These are phyloP conservation scores for Sporothrix inflata DNA, from an alignment of 2,329 filamentous ascomycete genomes.

Conservation along the genomic window DNA sequence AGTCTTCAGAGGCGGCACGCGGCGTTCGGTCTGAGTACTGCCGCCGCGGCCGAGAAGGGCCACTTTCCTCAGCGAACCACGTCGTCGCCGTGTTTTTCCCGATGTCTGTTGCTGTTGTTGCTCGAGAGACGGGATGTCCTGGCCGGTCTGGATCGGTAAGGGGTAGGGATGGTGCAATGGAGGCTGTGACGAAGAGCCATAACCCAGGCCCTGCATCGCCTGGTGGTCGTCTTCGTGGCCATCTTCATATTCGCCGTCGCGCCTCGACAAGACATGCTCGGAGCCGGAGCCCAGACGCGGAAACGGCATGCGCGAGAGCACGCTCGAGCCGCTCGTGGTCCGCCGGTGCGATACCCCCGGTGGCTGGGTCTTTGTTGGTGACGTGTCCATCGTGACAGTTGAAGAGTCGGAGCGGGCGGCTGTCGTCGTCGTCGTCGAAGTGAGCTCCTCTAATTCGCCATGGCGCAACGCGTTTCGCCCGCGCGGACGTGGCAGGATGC, in stretches of 20 bases:
- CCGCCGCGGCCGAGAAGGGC: constrained; percentile 77
- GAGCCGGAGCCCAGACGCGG: constrained; percentile 11
- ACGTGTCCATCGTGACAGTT: not conserved
- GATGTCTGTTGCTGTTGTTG: constrained; percentile 46
- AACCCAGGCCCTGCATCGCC: not conserved
- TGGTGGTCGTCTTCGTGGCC: not conserved
- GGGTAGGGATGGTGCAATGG: constrained; percentile 11
- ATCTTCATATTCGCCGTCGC: constrained; percentile 29
- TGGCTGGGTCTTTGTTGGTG: constrained; percentile 8
- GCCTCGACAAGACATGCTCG: constrained; percentile 3
- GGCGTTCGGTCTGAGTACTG: constrained; percentile 56
- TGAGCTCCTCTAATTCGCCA: constrained; percentile 13
- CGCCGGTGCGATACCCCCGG: constrained; percentile 9
- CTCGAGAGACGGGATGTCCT: constrained; percentile 27
- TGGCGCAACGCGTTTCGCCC: not conserved
- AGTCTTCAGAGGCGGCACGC: constrained; percentile 31
- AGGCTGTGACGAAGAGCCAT: not conserved
- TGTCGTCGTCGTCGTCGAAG: constrained; percentile 21
- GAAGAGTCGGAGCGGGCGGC: not conserved
- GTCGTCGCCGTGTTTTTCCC: constrained; percentile 67
- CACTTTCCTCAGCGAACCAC: constrained; percentile 84
- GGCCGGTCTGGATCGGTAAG: constrained; percentile 32
- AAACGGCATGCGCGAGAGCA: constrained; percentile 29
- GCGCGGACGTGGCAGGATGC: not conserved
- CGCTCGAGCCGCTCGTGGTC: constrained; percentile 22